phyloP scores from a whole-genome alignment of 192 early-diverging fungal genomes.

The Phlyctochytrium arcticum region DNA sequence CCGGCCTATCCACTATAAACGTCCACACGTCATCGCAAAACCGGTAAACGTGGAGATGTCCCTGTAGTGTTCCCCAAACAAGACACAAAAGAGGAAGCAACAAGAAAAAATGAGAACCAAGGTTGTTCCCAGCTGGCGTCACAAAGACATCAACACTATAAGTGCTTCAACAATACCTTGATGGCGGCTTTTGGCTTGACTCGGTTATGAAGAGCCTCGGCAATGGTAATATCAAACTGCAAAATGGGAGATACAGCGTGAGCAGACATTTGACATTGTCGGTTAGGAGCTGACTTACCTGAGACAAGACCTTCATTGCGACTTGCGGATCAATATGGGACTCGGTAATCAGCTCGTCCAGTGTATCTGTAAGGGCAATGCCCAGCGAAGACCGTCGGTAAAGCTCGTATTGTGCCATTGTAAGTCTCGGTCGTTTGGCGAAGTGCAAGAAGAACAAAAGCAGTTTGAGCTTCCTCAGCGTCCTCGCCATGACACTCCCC shows the following conservation, averaged over 20 bases:
- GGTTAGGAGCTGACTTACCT: conserved; percentile 41
- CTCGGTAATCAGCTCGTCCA: conserved; percentile 91
- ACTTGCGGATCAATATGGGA: conserved; percentile 84
- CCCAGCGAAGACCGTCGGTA: conserved; percentile 72
- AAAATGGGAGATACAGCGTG: neutral
- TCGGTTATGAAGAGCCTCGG: conserved; percentile 75
- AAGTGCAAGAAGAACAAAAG: no score
- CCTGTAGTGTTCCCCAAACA: conserved; percentile 46
- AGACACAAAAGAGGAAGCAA: no score
- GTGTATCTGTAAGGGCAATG: conserved; percentile 87
- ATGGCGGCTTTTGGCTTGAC: conserved; percentile 79
- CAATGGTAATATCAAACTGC: conserved; percentile 82
- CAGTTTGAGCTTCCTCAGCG: no score
- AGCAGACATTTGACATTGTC: neutral
- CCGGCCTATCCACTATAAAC: conserved; percentile 82
- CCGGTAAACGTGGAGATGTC: conserved; percentile 86
- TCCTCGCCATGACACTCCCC: no score
- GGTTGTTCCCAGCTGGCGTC: no score
- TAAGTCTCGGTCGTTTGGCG: no score
- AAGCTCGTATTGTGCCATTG: conserved; percentile 46
- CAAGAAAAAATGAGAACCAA: no score
- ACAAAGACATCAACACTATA: no score
- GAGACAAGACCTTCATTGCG: conserved; percentile 82
- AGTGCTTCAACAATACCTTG: no score
- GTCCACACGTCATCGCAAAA: conserved; percentile 99